These are phyloP conservation scores for Phytophthora crassamura DNA, from an alignment of 352 stramenopile species.

Conservation along the genomic window DNA sequence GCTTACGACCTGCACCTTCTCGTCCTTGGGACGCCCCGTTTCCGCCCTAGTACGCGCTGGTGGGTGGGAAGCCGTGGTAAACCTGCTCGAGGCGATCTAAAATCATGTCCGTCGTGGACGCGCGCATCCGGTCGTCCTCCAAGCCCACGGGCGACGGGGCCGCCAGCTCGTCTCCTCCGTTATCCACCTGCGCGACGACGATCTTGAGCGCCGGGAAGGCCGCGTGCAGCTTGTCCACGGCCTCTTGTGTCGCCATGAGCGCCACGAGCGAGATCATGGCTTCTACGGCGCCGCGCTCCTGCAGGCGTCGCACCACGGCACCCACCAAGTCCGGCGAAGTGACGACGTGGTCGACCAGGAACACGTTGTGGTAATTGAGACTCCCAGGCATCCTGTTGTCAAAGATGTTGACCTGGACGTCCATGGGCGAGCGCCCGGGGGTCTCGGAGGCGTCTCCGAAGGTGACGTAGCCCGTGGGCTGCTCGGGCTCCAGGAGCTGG, in stretches of 20 bases:
- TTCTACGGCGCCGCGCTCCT: conserved; percentile 49
- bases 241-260: conserved; percentile 43
- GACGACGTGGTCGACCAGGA: conserved; percentile 52
- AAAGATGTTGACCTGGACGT: conserved; percentile 29
- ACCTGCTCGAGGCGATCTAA: conserved; percentile 40
- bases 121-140: conserved; percentile 3
- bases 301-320: conserved; percentile 40
- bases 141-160: conserved; percentile 4
- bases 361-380: conserved; percentile 60
- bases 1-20: neutral
- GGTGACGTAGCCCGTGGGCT: conserved; percentile 35
- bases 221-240: conserved; percentile 42
- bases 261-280: conserved; percentile 53
- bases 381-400: conserved; percentile 18
- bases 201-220: conserved; percentile 44
- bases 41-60: conserved; percentile 19
- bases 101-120: conserved; percentile 37
- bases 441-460: conserved; percentile 22
- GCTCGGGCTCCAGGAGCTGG: conserved; percentile 42
- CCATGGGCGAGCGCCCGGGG: conserved; percentile 16
- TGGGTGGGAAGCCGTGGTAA: conserved; percentile 21
- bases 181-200: conserved; percentile 43
- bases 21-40: neutral
- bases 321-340: conserved; percentile 40
- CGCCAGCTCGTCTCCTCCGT: conserved; percentile 21